phyloP scores from a whole-genome alignment of 176 grass and related monocot genomes.

The Hyparrhenia diplandra region DNA sequence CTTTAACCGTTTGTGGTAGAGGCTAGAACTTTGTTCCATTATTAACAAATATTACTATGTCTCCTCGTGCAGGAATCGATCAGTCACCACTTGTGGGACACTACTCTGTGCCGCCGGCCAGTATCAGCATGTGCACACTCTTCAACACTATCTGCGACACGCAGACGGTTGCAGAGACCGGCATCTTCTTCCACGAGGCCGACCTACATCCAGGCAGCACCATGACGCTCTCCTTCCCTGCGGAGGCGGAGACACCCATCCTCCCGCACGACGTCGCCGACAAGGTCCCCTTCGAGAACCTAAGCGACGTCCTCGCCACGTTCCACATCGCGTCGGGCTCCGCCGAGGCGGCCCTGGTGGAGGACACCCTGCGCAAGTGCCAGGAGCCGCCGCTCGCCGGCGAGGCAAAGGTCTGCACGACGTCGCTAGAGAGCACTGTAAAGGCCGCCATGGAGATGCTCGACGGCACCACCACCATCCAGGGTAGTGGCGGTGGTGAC shows the following conservation, averaged over 20 bases:
- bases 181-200: background rate
- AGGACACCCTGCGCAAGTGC: too few relatives aligned
- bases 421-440: too few relatives aligned
- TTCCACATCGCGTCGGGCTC: background rate
- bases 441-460: too few relatives aligned
- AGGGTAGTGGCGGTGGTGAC: background rate
- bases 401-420: too few relatives aligned
- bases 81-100: background rate
- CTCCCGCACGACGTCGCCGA: background rate
- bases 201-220: background rate
- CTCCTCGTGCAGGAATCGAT: background rate
- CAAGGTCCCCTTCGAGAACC: background rate
- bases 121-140: background rate
- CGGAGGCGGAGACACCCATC: background rate
- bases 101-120: background rate
- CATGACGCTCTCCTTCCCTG: background rate
- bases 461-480: too few relatives aligned
- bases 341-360: too few relatives aligned
- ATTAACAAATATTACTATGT: too few relatives aligned
- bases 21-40: too few relatives aligned
- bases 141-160: too few relatives aligned
- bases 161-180: background rate
- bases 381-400: too few relatives aligned
- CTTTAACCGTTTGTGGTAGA: too few relatives aligned
- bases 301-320: background rate